Percentiles rank a stretch among this genome's conserved stretches.
Conservation (phyloP, 768 basidiomycete genomes). For the Amanita fuliginea region DNA sequence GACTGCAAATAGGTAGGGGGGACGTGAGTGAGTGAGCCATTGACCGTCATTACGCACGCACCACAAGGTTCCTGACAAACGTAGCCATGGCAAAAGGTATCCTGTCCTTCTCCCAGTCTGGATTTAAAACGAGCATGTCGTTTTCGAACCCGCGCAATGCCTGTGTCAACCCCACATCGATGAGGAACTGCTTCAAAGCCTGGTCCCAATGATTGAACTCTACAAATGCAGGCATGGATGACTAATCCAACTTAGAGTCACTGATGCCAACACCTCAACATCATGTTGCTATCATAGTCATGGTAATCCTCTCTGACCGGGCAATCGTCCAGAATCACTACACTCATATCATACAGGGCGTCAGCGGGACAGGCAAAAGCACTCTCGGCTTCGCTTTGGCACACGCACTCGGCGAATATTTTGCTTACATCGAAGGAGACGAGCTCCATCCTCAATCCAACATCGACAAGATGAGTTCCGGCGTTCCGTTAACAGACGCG, state of each 20-base stretch:
- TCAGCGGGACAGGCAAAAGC: conserved; percentile 64
- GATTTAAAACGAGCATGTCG: conserved; percentile 65
- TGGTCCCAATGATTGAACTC: conserved; percentile 52
- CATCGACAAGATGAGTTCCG: conserved; percentile 79
- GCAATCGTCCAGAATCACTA: too few relatives aligned
- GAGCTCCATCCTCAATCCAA: conserved; percentile 75
- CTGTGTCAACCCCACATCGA: conserved; percentile 43
- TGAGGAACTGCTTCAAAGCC: conserved; percentile 41
- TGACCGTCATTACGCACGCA: too few relatives aligned
- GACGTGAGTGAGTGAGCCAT: too few relatives aligned
- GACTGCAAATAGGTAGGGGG: conserved; percentile 14
- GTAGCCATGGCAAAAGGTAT: conserved; percentile 45
- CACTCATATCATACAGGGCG: too few relatives aligned
- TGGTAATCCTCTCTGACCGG: too few relatives aligned
- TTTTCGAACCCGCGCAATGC: conserved; percentile 51
- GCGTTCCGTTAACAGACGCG: conserved; percentile 64
- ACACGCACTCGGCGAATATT: conserved; percentile 32
- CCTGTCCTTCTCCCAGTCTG: conserved; percentile 49
- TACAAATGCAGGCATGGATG: conserved; percentile 15
- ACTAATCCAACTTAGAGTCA: too few relatives aligned
- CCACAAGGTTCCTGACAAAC: conserved; percentile 39
- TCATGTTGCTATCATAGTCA: conserved; percentile 32
- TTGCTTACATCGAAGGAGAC: conserved; percentile 86
- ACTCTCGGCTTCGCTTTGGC: conserved; percentile 62
- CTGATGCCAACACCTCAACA: background rate